These are phyloP conservation scores for Zygoascus sp. DNA, from an alignment of 1,139 yeast species.

Conservation along the genomic window DNA sequence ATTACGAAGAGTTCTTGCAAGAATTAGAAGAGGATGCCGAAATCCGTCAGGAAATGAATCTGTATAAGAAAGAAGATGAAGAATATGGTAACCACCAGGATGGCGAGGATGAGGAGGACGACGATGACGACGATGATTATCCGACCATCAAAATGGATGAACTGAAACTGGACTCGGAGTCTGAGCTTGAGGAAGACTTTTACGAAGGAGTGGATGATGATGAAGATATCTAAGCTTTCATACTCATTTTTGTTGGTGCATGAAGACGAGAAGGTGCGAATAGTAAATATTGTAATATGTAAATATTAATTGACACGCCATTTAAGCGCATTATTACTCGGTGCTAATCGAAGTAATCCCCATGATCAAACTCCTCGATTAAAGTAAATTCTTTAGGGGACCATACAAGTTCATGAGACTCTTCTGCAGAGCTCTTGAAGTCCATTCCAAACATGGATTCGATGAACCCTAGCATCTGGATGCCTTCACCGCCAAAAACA, in stretches of 20 bases:
- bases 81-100: conserved; percentile 43
- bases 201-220: conserved; percentile 20
- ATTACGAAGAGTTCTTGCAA: conserved; percentile 74
- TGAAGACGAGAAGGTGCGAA: neutral
- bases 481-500: conserved; percentile 2
- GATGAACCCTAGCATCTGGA: conserved; percentile 1
- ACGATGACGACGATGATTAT: conserved; percentile 25
- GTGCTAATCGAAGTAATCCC: conserved; percentile 1
- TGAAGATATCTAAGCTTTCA: conserved; percentile 2
- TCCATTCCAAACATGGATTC: neutral
- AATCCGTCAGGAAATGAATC: conserved; percentile 77
- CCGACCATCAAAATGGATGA: conserved; percentile 79
- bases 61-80: conserved; percentile 56
- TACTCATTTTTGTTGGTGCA: neutral
- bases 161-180: conserved; percentile 69
- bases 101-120: conserved; percentile 20
- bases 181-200: conserved; percentile 51
- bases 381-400: conserved; percentile 3
- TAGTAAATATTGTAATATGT: no score
- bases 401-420: conserved; percentile 14
- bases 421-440: conserved; percentile 2
- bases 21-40: conserved; percentile 95
- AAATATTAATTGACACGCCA: no score
- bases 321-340: neutral
- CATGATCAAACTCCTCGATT: conserved; percentile 9